phyloP scores from a whole-genome alignment of 2,329 filamentous ascomycete species.

The Colletotrichum lentis region DNA sequence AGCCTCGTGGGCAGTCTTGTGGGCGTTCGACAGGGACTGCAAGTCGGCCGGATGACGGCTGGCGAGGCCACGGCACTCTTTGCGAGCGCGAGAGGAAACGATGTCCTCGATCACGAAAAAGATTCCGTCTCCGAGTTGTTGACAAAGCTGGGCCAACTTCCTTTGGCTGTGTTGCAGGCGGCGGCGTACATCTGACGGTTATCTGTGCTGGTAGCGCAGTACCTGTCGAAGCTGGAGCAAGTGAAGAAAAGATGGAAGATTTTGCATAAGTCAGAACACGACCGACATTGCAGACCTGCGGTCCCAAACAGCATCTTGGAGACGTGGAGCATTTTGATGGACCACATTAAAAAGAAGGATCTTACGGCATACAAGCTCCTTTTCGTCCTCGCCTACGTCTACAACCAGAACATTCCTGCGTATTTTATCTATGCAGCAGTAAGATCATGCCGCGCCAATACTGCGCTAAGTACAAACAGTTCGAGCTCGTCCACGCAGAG shows the following conservation, averaged over 20 bases:
- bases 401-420: not conserved
- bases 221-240: not conserved
- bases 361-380: not conserved
- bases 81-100: not conserved
- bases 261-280: not conserved
- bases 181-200: not conserved
- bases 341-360: not conserved
- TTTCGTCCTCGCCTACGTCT: not conserved
- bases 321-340: not conserved
- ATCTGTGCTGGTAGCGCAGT: not conserved
- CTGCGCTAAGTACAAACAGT: not conserved
- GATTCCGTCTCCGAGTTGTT: not conserved
- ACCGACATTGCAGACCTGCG: not conserved
- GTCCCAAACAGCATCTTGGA: not conserved
- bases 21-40: not conserved
- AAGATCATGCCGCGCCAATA: too few species aligned
- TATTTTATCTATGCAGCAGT: not conserved
- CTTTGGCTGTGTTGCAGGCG: not conserved
- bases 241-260: not conserved
- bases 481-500: not conserved
- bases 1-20: not conserved
- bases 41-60: not conserved
- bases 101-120: not conserved
- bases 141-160: not conserved
- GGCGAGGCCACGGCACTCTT: not conserved